These are phyloP conservation scores for Ogataea paraovalis DNA, from an alignment of 805 yeast species.

Conservation along the genomic window DNA sequence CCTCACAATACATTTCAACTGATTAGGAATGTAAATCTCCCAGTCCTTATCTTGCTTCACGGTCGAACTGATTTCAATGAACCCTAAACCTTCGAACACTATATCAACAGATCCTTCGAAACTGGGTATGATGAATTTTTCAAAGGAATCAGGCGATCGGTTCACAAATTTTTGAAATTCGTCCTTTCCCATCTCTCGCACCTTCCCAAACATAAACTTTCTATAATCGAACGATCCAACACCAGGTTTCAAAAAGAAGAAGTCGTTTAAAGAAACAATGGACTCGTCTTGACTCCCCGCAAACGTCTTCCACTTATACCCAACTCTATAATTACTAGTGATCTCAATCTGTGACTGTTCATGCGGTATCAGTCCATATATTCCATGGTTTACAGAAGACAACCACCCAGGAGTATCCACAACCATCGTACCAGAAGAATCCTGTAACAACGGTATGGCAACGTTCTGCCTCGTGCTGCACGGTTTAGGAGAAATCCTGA, in stretches of 20 bases:
- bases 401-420: conserved; percentile 29
- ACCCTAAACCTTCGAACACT: conserved; percentile 16
- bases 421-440: conserved; percentile 8
- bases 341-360: background rate
- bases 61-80: conserved; percentile 6
- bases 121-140: conserved; percentile 7
- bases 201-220: background rate
- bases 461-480: conserved; percentile 14
- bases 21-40: conserved; percentile 9
- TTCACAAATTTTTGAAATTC: background rate
- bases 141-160: background rate
- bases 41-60: conserved; percentile 2
- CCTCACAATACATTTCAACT: conserved; percentile 7
- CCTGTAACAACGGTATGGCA: conserved; percentile 9
- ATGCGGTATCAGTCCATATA: conserved; percentile 13
- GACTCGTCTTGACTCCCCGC: background rate
- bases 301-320: background rate
- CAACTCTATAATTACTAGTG: background rate
- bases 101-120: conserved; percentile 9
- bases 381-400: conserved; percentile 17
- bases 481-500: conserved; percentile 13
- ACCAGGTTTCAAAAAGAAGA: conserved; percentile 8
- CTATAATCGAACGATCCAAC: background rate
- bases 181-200: background rate
- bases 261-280: conserved; percentile 1